Percentiles rank a stretch among this genome's conserved stretches.
Conservation (phyloP, 805 yeast genomes). For the Myxozyma vanderwaltii region DNA sequence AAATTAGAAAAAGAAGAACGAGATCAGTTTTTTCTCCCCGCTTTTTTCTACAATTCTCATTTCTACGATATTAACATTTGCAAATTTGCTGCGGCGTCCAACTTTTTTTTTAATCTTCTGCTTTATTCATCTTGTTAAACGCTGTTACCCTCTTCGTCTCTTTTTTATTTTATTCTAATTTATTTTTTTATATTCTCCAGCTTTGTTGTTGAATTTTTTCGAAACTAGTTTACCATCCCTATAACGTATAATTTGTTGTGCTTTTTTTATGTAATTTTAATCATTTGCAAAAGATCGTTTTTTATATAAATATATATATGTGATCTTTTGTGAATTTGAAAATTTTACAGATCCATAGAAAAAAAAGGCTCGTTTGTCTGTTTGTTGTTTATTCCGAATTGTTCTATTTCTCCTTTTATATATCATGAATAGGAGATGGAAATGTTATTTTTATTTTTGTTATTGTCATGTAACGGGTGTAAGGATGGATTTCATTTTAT, state of each 20-base stretch:
- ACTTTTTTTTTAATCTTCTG: background rate
- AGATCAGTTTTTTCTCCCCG: background rate
- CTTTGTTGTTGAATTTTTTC: too few species aligned
- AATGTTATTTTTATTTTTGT: slow-evolving; percentile 8
- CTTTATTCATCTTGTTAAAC: background rate
- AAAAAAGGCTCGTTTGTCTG: background rate
- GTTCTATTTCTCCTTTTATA: too few species aligned
- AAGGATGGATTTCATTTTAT: slow-evolving; percentile 15
- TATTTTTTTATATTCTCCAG: too few species aligned
- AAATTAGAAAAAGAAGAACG: background rate
- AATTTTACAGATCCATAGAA: slow-evolving; percentile 4
- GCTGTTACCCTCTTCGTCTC: background rate
- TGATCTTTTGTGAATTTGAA: background rate
- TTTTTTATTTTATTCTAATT: background rate
- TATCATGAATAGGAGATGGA: background rate
- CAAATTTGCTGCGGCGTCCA: slow-evolving; percentile 1
- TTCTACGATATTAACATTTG: too few species aligned
- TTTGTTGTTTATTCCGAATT: background rate
- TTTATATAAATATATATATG: background rate
- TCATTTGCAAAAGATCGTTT: background rate
- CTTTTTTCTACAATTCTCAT: background rate
- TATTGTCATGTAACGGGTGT: slow-evolving; percentile 19
- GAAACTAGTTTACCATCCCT: too few species aligned
- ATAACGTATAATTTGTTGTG: background rate
- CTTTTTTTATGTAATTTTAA: background rate